Conservation (phyloP, 441 rosid species). For the Croton laevigatus region DNA sequence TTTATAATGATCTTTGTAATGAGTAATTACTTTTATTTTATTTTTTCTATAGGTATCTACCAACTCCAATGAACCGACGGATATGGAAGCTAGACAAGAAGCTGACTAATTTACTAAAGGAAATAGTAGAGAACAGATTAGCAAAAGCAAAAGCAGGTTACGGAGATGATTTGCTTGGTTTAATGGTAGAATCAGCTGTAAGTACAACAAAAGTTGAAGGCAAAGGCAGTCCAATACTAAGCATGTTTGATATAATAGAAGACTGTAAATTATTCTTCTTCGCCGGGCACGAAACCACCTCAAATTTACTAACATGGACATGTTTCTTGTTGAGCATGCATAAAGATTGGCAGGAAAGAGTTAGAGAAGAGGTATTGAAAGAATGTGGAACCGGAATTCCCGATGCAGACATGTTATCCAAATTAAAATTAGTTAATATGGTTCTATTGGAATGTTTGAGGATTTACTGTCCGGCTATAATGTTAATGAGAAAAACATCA, state of each 20-base stretch:
- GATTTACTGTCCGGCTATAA: conserved; percentile 41
- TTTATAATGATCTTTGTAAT: not conserved
- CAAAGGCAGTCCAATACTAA: conserved; percentile 21
- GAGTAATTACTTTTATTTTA: not conserved
- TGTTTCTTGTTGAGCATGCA: conserved; percentile 39
- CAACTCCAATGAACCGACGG: conserved; percentile 33
- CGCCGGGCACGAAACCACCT: conserved; percentile 45
- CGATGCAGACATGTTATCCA: conserved; percentile 33
- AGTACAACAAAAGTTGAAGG: not conserved
- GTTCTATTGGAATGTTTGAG: conserved; percentile 50
- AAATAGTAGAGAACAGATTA: conserved; percentile 28
- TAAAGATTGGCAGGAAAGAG: conserved; percentile 51
- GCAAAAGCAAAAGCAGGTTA: conserved; percentile 6
- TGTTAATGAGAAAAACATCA: conserved; percentile 23
- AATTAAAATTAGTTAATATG: conserved; percentile 55
- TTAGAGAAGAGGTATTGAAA: conserved; percentile 38
- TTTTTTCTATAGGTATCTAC: conserved; percentile 37
- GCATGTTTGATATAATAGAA: conserved; percentile 42
- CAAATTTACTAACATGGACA: conserved; percentile 49
- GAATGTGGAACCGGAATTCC: conserved; percentile 39
- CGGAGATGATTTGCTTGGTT: conserved; percentile 51
- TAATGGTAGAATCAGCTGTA: conserved; percentile 31
- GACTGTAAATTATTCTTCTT: conserved; percentile 56
- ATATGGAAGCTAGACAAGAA: conserved; percentile 46
- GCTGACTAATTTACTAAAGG: conserved; percentile 28